phyloP scores from a whole-genome alignment of 441 rosid genomes.

The Syzygium malaccense region DNA sequence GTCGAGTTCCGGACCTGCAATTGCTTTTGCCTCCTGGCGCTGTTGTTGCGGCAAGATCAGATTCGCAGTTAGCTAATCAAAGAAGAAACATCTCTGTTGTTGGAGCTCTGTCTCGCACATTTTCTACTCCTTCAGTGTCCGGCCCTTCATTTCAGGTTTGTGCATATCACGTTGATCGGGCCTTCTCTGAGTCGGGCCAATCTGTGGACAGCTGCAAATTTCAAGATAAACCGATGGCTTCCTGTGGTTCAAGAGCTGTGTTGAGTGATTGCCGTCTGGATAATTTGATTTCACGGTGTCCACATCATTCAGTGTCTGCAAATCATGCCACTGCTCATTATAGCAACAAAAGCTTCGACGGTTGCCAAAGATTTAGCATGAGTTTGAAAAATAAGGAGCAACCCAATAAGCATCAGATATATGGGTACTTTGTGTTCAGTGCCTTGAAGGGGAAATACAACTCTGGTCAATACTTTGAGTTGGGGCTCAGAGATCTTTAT shows the following conservation, averaged over 20 bases:
- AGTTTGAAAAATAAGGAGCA: constrained; percentile 43
- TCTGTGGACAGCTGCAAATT: constrained; percentile 17
- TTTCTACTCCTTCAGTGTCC: constrained; percentile 88
- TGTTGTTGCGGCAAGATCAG: constrained; percentile 41
- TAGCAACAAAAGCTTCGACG: constrained; percentile 20
- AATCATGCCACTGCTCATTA: constrained; percentile 18
- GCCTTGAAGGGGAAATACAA: constrained; percentile 43
- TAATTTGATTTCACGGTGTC: constrained; percentile 27
- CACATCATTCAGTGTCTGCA: constrained; percentile 6
- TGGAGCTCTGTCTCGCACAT: constrained; percentile 65
- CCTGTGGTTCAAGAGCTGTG: constrained; percentile 30
- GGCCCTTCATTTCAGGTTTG: constrained; percentile 84
- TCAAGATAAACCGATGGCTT: constrained; percentile 37
- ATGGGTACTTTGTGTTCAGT: constrained; percentile 43
- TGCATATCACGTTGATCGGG: constrained; percentile 72
- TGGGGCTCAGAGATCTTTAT: constrained; percentile 49
- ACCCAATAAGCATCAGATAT: constrained; percentile 27
- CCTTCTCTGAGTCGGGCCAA: constrained; percentile 30
- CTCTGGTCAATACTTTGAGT: constrained; percentile 21
- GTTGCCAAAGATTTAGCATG: constrained; percentile 49
- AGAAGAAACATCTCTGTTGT: constrained; percentile 69
- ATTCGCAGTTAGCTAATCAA: constrained; percentile 37
- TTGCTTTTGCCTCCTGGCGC: constrained; percentile 39
- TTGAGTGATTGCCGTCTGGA: constrained; percentile 29
- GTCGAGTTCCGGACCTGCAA: constrained; percentile 36